Percentiles rank a stretch among this genome's conserved stretches.
phyloP scores from a whole-genome alignment of 2,329 filamentous ascomycete species.

The Xylariaceae sp. region DNA sequence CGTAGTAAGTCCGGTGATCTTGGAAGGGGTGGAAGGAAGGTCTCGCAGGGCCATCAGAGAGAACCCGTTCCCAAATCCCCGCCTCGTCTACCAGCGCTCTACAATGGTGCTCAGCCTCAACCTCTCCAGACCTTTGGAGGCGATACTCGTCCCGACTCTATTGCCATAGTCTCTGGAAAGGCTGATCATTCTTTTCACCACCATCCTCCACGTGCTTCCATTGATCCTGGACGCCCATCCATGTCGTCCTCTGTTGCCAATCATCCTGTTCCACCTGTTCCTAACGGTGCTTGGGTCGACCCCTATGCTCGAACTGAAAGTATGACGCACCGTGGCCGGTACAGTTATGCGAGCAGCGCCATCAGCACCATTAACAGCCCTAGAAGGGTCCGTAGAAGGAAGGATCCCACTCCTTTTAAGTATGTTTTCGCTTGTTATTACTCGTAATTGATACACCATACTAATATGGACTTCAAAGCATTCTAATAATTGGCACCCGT shows the following conservation, averaged over 20 bases:
- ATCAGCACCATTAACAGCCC: conserved; percentile 93
- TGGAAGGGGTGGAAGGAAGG: conserved; percentile 56
- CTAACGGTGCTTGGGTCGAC: conserved; percentile 68
- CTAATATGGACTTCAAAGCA: conserved; percentile 56
- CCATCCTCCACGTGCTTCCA: conserved; percentile 54
- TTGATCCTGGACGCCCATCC: conserved; percentile 55
- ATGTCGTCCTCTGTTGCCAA: conserved; percentile 53
- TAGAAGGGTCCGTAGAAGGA: conserved; percentile 87
- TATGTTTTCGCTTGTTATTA: conserved; percentile 57
- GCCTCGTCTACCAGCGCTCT: conserved; percentile 60
- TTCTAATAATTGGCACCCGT: conserved; percentile 87
- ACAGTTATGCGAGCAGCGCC: conserved; percentile 93
- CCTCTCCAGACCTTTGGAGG: conserved; percentile 45
- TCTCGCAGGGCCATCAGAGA: conserved; percentile 58
- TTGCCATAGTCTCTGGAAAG: conserved; percentile 42
- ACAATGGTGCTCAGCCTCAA: conserved; percentile 46
- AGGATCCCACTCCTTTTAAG: conserved; percentile 99
- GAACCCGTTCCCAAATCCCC: conserved; percentile 62
- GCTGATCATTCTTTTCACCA: conserved; percentile 43
- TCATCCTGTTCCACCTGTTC: conserved; percentile 67
- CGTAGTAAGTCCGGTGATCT: conserved; percentile 62
- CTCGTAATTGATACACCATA: not conserved
- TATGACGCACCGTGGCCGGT: conserved; percentile 95
- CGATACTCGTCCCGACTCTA: conserved; percentile 42
- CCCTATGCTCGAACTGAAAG: conserved; percentile 86